Evolutionary conservation across 306 rosid genomes (phyloP), one percentile per base, ranked within the genome.

Genomic region (Medicago ruthenica): DNA sequence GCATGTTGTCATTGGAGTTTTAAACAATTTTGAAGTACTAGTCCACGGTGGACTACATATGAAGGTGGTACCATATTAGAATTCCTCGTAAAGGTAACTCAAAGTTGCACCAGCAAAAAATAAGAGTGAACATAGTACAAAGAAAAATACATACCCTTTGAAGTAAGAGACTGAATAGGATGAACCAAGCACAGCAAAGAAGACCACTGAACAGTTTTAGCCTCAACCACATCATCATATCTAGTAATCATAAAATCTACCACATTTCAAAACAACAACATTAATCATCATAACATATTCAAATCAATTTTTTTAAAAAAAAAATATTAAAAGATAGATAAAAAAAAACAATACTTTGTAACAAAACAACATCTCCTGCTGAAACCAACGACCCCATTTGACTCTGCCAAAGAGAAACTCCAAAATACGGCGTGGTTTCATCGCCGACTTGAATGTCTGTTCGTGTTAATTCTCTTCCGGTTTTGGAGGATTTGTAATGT

Each of bases 381-480:
- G 87, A 31, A 9, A 86, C 77, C 44, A 14, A 20, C 76, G 91
- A 86, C 6, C 59, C 87, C 80, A 93, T 80, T 47, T 82, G 85
- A 76, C 71, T 88, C 71, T 88, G 91, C 97, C 96, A 93, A 4
- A 93, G 55, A 51, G 97, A 88, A 3, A 89, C 84, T 8, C 85
- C 74, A 66, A 93, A 91, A 83, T 67, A 88, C 39, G 92, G 88
- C 76, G 85, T 70, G 40, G 92, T 88, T 20, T 93, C 92, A 37
- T 93, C 98, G 7, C 97, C 97, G 8, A 89, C 97, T 67, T 83
- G 93, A 68, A 91, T 89, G 80, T 91, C 91, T 6, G 83, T 89
- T 78, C 91, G 85, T 20, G 79, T 62, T 6, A 83, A 54, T 62
- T 82, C 85, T 12, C 86, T 85, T 16, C 88, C 82, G 64, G 85